Evolutionary conservation across 257 asterid genomes (phyloP).

Genomic region (Euphrasia confusa): DNA sequence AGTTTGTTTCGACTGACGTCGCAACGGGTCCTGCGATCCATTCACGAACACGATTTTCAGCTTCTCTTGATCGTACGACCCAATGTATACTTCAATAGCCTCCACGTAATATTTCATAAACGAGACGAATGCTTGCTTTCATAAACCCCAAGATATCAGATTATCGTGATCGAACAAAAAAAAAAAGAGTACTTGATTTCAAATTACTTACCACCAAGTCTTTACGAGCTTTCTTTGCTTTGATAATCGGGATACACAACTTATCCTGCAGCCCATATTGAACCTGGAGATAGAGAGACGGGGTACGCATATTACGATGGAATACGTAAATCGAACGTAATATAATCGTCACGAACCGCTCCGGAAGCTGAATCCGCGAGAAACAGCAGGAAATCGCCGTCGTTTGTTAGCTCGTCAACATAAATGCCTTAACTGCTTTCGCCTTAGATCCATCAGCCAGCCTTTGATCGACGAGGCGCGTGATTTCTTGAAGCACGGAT

Average conservation of each 20-base stretch:
- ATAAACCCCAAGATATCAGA: too few species aligned
- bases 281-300: slow-evolving; percentile 41
- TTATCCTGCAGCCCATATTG: slow-evolving; percentile 91
- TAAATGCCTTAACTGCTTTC: slow-evolving; percentile 44
- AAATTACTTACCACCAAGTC: slow-evolving; percentile 62
- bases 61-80: slow-evolving; percentile 63
- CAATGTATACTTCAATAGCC: slow-evolving; percentile 43
- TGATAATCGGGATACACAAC: slow-evolving; percentile 65
- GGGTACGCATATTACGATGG: neutral
- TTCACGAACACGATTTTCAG: slow-evolving; percentile 78
- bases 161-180: too few species aligned
- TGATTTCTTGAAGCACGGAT: slow-evolving; percentile 77
- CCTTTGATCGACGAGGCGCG: slow-evolving; percentile 64
- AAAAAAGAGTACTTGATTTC: too few species aligned
- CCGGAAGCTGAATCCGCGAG: slow-evolving; percentile 93
- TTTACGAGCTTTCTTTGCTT: slow-evolving; percentile 76
- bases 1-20: slow-evolving; percentile 86
- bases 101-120: slow-evolving; percentile 38
- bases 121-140: too few species aligned
- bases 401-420: slow-evolving; percentile 56
- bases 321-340: neutral
- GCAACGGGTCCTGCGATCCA: slow-evolving; percentile 99
- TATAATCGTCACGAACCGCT: slow-evolving; percentile 49
- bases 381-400: slow-evolving; percentile 79
- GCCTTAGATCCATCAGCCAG: slow-evolving; percentile 45